phyloP scores from a whole-genome alignment of 768 basidiomycete genomes.

The Mycena vulgaris region DNA sequence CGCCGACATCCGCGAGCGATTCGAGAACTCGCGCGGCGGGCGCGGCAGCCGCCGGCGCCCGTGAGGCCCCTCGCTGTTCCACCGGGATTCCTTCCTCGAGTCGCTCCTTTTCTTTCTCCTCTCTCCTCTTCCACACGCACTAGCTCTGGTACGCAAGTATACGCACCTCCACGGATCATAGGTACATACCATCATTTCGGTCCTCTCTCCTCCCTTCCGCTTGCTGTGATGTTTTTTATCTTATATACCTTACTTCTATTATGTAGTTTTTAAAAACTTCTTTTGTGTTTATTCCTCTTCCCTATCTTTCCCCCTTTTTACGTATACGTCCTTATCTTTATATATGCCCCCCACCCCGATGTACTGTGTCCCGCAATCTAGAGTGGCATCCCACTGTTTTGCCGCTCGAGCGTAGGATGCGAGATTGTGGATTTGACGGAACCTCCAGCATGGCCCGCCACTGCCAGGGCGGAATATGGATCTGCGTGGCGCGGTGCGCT shows the following conservation, averaged over 20 bases:
- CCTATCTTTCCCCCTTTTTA: neutral
- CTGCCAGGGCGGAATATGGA: no score
- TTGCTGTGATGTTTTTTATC: slow-evolving; percentile 16
- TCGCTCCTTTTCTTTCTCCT: neutral
- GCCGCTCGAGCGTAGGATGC: no score
- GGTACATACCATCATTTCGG: neutral
- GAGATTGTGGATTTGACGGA: no score
- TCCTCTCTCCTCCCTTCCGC: neutral
- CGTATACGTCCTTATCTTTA: slow-evolving; percentile 9
- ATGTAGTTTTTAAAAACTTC: slow-evolving; percentile 12
- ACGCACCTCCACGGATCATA: slow-evolving; percentile 17
- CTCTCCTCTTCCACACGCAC: slow-evolving; percentile 7
- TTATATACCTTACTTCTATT: slow-evolving; percentile 27
- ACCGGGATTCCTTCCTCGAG: neutral
- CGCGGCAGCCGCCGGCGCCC: slow-evolving; percentile 36
- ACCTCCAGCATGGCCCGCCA: no score
- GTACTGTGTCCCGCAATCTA: neutral
- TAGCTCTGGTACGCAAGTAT: slow-evolving; percentile 9
- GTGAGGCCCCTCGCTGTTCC: neutral
- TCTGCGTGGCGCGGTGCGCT: no score
- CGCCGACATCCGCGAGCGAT: slow-evolving; percentile 68
- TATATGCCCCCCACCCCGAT: neutral
- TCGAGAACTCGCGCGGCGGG: slow-evolving; percentile 64
- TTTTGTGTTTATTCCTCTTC: slow-evolving; percentile 11
- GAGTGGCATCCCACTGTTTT: neutral